Base-by-base conservation (phyloP, 179 eudicot genomes). In the Vitellaria paradoxa region DNA sequence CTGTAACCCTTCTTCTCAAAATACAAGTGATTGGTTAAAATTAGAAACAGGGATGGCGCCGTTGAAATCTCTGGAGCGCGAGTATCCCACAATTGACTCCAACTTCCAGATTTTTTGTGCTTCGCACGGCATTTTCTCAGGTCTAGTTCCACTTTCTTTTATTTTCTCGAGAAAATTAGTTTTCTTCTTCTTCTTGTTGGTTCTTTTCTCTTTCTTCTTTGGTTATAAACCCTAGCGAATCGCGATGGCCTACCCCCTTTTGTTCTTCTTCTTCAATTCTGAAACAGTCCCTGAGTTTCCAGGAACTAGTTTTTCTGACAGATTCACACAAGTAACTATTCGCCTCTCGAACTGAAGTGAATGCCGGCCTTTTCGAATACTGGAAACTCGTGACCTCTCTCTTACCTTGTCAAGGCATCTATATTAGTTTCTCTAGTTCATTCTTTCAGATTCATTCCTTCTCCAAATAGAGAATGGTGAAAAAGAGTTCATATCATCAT, bases 91-190 rank as follows among this genome's bases (percentile, higher is more conserved):
- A 57, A 78, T 89, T 37, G 86, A 89, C 73, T 82, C 85, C 74
- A 70, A 70, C 21, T 86, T 89, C 82, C 83, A 77, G 67, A 75
- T 76, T 3, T 89, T 89, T 74, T 89, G 91, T 65, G 83, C 93
- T 15, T 78, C 88, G 61, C 86, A 83, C 14, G 86, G 81, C 65
- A 84, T 88, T 73, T 83, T 80, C 73, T 81, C 91, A 56, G 91
- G 92, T 89, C 42, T 7, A 10, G 9, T 76, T 21, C 14, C 8
- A 18, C 5, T 10, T 68, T 56, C 62, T 26, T 66, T 13, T 72
- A 13, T 23, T 70, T 75, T 45, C 40, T 49, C 57, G 56, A 45
- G 20, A 65, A 68, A 46, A 23, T 26, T 45, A 14, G 20, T 20
- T 30, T 65, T 18, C 64, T 46, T 42, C 42, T 42, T 23, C 65